phyloP scores from a whole-genome alignment of 2,329 filamentous ascomycete species.

The Trichophaea hybrida region DNA sequence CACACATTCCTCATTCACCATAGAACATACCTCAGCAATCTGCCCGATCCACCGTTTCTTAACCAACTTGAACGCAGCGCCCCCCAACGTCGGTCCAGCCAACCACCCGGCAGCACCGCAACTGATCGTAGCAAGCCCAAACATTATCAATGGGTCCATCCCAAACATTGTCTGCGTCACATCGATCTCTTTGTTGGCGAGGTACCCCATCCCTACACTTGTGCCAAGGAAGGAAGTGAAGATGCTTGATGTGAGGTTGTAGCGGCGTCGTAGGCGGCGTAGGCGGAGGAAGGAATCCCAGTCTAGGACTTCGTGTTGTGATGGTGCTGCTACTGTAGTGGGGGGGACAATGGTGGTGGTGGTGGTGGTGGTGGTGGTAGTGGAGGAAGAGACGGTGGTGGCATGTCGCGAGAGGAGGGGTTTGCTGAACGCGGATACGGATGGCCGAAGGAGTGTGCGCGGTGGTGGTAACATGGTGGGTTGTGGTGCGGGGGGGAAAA shows the following conservation, averaged over 20 bases:
- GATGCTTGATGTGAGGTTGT: constrained; percentile 66
- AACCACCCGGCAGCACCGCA: constrained; percentile 79
- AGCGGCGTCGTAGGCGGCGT: constrained; percentile 67
- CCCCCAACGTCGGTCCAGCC: constrained; percentile 67
- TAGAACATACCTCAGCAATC: constrained; percentile 50
- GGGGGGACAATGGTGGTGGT: neutral
- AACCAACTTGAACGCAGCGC: constrained; percentile 59
- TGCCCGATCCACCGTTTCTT: constrained; percentile 56
- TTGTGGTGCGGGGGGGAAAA: neutral
- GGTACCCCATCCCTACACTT: constrained; percentile 46
- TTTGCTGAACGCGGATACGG: neutral
- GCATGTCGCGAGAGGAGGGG: neutral
- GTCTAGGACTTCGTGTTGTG: constrained; percentile 37
- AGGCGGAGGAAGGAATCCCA: constrained; percentile 93
- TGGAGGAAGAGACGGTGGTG: neutral
- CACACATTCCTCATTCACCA: neutral
- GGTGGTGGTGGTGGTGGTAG: neutral
- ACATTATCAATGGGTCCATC: constrained; percentile 72
- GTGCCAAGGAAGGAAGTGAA: constrained; percentile 49
- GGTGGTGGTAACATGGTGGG: neutral
- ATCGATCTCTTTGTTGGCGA: constrained; percentile 61
- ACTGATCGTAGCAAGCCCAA: constrained; percentile 64
- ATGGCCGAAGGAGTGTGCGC: neutral
- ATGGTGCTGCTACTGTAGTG: constrained; percentile 1
- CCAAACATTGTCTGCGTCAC: constrained; percentile 55